These are phyloP conservation scores for Ophiocordyceps unilateralis DNA, from an alignment of 2,329 filamentous ascomycete species.

Conservation along the genomic window DNA sequence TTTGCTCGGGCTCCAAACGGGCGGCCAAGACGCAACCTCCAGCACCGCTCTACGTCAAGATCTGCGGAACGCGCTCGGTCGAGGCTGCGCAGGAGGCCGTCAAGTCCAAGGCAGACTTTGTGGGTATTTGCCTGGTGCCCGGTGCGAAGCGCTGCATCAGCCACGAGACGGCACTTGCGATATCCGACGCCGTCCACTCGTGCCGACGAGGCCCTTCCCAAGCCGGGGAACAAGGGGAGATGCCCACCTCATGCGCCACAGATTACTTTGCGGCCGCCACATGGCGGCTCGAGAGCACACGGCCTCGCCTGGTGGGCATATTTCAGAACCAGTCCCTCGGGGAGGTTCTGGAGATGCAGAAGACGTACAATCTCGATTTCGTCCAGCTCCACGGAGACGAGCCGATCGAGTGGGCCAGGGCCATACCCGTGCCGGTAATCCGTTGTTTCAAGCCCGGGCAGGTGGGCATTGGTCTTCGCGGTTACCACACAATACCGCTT, in stretches of 20 bases:
- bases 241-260: constrained; percentile 19
- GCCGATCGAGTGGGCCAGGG: constrained; percentile 73
- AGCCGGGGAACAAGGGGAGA: constrained; percentile 11
- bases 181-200: constrained; percentile 62
- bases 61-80: constrained; percentile 75
- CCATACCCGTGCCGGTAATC: constrained; percentile 88
- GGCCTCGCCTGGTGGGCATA: constrained; percentile 75
- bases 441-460: constrained; percentile 67
- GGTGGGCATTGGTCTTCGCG: constrained; percentile 52
- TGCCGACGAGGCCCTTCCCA: constrained; percentile 32
- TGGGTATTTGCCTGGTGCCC: constrained; percentile 83
- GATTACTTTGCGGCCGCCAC: constrained; percentile 57
- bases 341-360: constrained; percentile 66
- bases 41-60: constrained; percentile 60
- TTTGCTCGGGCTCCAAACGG: constrained; percentile 46
- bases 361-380: constrained; percentile 61
- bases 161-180: constrained; percentile 60
- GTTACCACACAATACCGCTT: constrained; percentile 69
- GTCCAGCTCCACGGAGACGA: constrained; percentile 90
- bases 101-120: constrained; percentile 73
- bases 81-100: constrained; percentile 69
- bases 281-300: constrained; percentile 29
- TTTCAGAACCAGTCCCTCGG: constrained; percentile 81
- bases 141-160: constrained; percentile 66
- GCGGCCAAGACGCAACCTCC: constrained; percentile 16